These are phyloP conservation scores for Colletotrichum sp. DNA, from an alignment of 2,329 filamentous ascomycete species.

Conservation along the genomic window DNA sequence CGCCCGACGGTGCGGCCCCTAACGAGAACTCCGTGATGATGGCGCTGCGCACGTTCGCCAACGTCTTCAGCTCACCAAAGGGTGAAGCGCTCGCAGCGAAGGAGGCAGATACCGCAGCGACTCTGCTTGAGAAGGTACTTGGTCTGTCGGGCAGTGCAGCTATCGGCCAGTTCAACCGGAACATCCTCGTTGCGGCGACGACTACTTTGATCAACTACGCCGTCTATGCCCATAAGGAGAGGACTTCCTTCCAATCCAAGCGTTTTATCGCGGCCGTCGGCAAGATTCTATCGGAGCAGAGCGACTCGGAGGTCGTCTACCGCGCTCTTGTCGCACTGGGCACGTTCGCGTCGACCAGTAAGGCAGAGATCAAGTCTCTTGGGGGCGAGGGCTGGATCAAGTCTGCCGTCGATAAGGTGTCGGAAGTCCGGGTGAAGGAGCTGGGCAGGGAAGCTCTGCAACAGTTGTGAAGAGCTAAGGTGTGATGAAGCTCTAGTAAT, in stretches of 20 bases:
- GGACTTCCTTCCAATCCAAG: slow-evolving; percentile 34
- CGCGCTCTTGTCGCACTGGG: slow-evolving; percentile 82
- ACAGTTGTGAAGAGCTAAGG: slow-evolving; percentile 26
- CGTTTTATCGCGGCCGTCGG: slow-evolving; percentile 66
- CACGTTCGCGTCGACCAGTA: slow-evolving; percentile 69
- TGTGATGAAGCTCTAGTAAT: neutral
- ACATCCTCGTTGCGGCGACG: slow-evolving; percentile 80
- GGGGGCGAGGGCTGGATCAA: slow-evolving; percentile 45
- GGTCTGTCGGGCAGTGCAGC: slow-evolving; percentile 50
- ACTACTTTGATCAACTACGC: slow-evolving; percentile 87
- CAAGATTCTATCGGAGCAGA: slow-evolving; percentile 66
- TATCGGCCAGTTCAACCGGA: slow-evolving; percentile 69
- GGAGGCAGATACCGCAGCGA: slow-evolving; percentile 60
- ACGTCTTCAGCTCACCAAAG: slow-evolving; percentile 77
- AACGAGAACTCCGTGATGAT: slow-evolving; percentile 88
- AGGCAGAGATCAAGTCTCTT: slow-evolving; percentile 45
- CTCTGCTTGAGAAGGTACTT: slow-evolving; percentile 67
- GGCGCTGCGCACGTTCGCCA: slow-evolving; percentile 78
- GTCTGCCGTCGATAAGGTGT: slow-evolving; percentile 44
- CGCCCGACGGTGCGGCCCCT: slow-evolving; percentile 58
- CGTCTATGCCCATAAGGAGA: slow-evolving; percentile 65
- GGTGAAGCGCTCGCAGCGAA: slow-evolving; percentile 71
- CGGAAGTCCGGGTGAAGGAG: slow-evolving; percentile 52
- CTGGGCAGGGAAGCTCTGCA: slow-evolving; percentile 51
- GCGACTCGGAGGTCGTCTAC: slow-evolving; percentile 83